Evolutionary conservation across 2,329 filamentous ascomycete species (phyloP).

Genomic region (Basipetospora chlamydospora): DNA sequence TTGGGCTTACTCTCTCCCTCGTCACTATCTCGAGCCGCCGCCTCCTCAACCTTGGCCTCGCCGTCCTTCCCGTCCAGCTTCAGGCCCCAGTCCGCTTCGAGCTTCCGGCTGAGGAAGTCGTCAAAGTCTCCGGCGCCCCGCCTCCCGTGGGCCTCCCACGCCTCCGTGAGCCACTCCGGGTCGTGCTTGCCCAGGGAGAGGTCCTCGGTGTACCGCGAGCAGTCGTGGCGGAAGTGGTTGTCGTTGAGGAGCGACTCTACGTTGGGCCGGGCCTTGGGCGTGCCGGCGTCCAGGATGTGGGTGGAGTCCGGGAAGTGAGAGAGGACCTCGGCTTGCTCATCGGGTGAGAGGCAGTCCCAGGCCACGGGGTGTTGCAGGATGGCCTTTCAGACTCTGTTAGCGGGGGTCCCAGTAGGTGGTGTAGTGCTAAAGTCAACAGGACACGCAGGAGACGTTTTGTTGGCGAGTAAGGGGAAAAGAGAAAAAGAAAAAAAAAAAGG

Average conservation of each 20-base stretch:
- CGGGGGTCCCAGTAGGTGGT: too few relatives aligned
- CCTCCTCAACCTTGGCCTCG: neutral
- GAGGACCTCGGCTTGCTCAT: conserved; percentile 21
- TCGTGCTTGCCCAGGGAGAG: conserved; percentile 34
- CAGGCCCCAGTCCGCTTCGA: conserved; percentile 33
- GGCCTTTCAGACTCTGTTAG: conserved; percentile 12
- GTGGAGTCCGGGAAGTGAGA: conserved; percentile 21
- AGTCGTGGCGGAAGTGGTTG: conserved; percentile 31
- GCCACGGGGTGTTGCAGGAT: conserved; percentile 22
- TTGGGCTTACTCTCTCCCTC: too few relatives aligned
- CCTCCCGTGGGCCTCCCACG: conserved; percentile 34
- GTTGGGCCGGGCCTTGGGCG: conserved; percentile 23
- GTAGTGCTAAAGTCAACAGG: too few relatives aligned
- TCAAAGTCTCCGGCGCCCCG: conserved; percentile 35
- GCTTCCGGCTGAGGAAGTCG: conserved; percentile 26
- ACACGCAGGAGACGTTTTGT: too few relatives aligned
- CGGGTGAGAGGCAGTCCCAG: conserved; percentile 20
- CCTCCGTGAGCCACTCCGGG: conserved; percentile 34
- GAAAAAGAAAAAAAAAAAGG: neutral
- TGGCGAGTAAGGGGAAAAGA: neutral
- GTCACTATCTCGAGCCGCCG: neutral
- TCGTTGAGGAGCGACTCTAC: conserved; percentile 28
- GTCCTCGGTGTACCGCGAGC: conserved; percentile 29
- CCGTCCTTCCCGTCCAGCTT: neutral
- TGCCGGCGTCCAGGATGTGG: conserved; percentile 22